Percentiles rank a stretch among this genome's conserved stretches.
Evolutionary conservation across 2,329 filamentous ascomycete species (phyloP).

Genomic region (Ascochyta clinopodiicola): DNA sequence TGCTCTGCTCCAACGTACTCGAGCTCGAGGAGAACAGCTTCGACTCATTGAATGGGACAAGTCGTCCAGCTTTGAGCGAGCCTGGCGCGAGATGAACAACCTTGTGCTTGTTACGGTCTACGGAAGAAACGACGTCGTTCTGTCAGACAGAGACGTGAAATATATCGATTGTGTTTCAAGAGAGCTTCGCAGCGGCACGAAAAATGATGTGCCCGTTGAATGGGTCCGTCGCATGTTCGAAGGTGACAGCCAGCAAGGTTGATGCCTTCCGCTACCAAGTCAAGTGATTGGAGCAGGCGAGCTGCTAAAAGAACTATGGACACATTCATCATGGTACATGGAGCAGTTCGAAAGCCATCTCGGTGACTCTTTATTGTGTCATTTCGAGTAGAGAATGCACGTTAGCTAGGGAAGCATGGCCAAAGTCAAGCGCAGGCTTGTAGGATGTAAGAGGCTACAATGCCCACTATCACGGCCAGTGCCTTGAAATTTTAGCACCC

Average conservation of each 20-base stretch:
- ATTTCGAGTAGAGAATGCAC: no score
- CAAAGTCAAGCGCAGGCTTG: no score
- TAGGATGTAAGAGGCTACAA: no score
- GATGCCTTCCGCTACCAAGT: no score
- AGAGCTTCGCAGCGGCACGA: conserved; percentile 1
- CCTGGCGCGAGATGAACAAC: conserved; percentile 29
- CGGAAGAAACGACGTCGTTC: conserved; percentile 19
- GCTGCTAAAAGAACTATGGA: no score
- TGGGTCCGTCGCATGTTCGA: conserved; percentile 12
- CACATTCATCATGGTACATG: no score
- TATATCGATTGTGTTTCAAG: conserved; percentile 24
- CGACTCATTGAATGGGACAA: conserved; percentile 5
- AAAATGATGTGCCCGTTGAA: not conserved
- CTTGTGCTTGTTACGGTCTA: conserved; percentile 24
- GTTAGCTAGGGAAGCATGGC: no score
- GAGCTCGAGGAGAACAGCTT: conserved; percentile 17
- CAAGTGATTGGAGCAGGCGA: no score
- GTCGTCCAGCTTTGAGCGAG: conserved; percentile 15
- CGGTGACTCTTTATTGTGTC: no score
- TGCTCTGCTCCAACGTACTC: conserved; percentile 16
- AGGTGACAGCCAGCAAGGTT: not conserved
- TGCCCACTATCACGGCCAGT: no score
- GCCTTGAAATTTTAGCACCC: no score
- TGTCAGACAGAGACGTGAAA: conserved; percentile 19
- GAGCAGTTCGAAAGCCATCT: no score